These are phyloP conservation scores for Diospyros kaki DNA, from an alignment of 148 eudicot species.

Conservation along the genomic window DNA sequence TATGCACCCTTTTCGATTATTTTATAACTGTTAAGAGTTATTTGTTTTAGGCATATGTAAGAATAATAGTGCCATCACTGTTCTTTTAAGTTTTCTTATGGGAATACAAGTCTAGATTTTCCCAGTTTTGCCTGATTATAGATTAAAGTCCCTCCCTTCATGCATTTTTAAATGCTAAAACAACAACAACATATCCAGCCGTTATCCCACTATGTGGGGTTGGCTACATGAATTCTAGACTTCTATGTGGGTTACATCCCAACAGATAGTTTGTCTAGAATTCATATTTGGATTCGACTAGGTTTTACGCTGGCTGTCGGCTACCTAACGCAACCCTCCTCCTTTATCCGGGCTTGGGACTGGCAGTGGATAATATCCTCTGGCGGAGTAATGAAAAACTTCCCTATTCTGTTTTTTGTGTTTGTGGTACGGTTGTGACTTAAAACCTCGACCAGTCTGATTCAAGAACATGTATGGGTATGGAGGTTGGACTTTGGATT, in stretches of 20 bases:
- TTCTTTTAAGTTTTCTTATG: background rate
- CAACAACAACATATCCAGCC: too few relatives aligned
- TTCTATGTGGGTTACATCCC: too few relatives aligned
- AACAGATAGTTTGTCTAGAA: too few relatives aligned
- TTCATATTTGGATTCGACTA: too few relatives aligned
- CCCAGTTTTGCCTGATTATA: background rate
- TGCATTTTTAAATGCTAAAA: conserved; percentile 3
- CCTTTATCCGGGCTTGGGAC: too few relatives aligned
- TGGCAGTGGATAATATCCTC: too few relatives aligned
- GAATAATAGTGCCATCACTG: background rate
- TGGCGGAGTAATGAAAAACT: too few relatives aligned
- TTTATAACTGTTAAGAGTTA: background rate
- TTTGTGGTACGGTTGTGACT: background rate
- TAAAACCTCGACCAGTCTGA: background rate
- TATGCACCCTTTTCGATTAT: background rate
- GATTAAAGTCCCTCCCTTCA: background rate
- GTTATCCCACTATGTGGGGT: too few relatives aligned
- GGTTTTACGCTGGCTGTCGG: too few relatives aligned
- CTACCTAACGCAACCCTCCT: too few relatives aligned
- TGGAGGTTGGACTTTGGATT: background rate
- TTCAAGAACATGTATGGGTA: background rate
- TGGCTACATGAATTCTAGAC: too few relatives aligned
- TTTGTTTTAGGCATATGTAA: background rate
- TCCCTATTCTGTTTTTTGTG: background rate
- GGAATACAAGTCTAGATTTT: background rate